Conservation (phyloP, 2,329 filamentous ascomycete species). For the Colletotrichum endophyticum region DNA sequence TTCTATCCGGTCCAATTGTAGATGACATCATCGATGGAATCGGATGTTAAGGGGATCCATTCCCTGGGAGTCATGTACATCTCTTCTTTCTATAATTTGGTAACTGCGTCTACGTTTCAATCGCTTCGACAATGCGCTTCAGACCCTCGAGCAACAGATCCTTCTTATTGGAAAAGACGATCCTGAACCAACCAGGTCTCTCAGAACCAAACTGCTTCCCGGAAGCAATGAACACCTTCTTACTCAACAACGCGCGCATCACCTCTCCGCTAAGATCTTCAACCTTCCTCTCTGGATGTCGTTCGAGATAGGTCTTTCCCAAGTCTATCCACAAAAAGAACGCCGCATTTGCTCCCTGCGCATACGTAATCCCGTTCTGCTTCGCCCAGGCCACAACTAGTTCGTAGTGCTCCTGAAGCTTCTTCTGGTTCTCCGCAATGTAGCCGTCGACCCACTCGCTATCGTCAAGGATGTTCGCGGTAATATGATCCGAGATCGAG, state of each 20-base stretch:
- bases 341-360: constrained; percentile 52
- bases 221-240: constrained; percentile 39
- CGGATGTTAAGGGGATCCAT: neutral
- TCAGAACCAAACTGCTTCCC: constrained; percentile 42
- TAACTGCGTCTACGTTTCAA: neutral
- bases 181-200: constrained; percentile 41
- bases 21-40: neutral
- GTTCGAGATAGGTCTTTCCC: constrained; percentile 56
- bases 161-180: constrained; percentile 40
- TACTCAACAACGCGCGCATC: constrained; percentile 25
- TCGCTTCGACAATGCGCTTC: neutral
- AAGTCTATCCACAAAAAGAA: constrained; percentile 63
- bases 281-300: constrained; percentile 86
- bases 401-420: constrained; percentile 42
- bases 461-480: constrained; percentile 19
- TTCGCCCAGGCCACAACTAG: constrained; percentile 40
- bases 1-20: neutral
- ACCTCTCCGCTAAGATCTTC: constrained; percentile 40
- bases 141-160: constrained; percentile 33
- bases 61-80: neutral
- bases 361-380: constrained; percentile 46
- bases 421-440: constrained; percentile 44
- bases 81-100: neutral
- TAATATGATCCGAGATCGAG: constrained; percentile 3
- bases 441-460: constrained; percentile 43